Base-by-base conservation (phyloP, 495 filamentous ascomycete genomes). In the Xanthoparmelia taractica region DNA sequence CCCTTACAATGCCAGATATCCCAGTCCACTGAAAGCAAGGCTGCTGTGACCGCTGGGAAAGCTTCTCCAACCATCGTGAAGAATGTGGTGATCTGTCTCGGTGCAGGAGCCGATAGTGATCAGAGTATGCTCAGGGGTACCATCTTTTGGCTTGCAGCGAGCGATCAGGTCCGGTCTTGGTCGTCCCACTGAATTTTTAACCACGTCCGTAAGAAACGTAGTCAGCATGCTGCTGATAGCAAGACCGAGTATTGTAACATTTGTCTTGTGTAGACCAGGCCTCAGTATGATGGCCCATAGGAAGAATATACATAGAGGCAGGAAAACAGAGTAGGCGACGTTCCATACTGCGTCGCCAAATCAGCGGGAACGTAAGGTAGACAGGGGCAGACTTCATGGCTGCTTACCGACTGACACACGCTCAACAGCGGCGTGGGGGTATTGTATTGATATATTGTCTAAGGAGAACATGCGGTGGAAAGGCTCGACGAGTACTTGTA, bases 31-130 rank as follows among this genome's bases (percentile, higher is more conserved):
- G 68, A 96, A 97, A 0, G 91, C 83, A 66, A 96, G 94, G 69
- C 85, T 89, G 60, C 84, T 88, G 71, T 97, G 93, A 4, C 93
- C 93, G 59, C 86, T 91, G 5, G 93, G 93, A 65, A 97, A 97
- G 57, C 87, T 92, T 47, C 92, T 84, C 87, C 91, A 97, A 11
- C 93, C 93, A 71, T 97, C 93, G 65, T 96, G 89, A 4, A 97
- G 77, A 5, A 80, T 84, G 68, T 93, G 90, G 64, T 87, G 83
- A 66, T 87, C 76, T 0, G 82, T 80, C 72, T 96, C 82, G 4
- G 90, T 96, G 73, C 93, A 97, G 6, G 95, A 85, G 27, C 84
- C 81, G 68, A 88, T 84, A 13, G 78, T 80, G 43, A 97, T 88
- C 20, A 96, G 80, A 6, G 74, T 69, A 71, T 92, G 76, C 61